A percentile compares a stretch with the other conserved stretches of the same genome.
Evolutionary conservation across 805 yeast species (phyloP).

Genomic region (Kuraishia floccosa): DNA sequence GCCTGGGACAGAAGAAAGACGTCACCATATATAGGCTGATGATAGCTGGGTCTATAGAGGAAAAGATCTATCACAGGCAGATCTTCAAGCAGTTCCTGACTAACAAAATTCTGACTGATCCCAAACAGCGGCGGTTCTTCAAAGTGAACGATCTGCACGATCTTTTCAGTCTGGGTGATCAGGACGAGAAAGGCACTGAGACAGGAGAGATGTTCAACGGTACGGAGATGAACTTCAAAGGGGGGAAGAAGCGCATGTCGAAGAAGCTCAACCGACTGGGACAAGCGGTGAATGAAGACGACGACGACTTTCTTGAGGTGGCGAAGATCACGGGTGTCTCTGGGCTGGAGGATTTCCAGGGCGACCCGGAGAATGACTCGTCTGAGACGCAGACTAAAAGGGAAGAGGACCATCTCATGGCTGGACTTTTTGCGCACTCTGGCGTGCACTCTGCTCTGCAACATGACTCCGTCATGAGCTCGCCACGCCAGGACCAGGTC

Average conservation of each 20-base stretch:
- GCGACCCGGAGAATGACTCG: constrained; percentile 32
- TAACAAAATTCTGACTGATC: constrained; percentile 89
- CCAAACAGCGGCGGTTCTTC: constrained; percentile 87
- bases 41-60: constrained; percentile 94
- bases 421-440: constrained; percentile 59
- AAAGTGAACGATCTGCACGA: constrained; percentile 89
- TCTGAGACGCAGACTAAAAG: constrained; percentile 7
- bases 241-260: constrained; percentile 21
- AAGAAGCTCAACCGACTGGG: constrained; percentile 13
- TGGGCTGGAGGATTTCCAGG: constrained; percentile 52
- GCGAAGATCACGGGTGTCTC: constrained; percentile 64
- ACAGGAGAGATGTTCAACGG: constrained; percentile 55
- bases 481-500: constrained; percentile 37
- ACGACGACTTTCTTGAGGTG: constrained; percentile 61
- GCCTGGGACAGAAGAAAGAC: constrained; percentile 88
- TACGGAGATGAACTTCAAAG: constrained; percentile 24
- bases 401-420: constrained; percentile 61
- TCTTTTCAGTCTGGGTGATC: constrained; percentile 76
- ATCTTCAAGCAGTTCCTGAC: constrained; percentile 91
- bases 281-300: constrained; percentile 21
- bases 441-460: constrained; percentile 66
- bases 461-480: constrained; percentile 67
- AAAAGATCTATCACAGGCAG: constrained; percentile 92
- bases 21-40: constrained; percentile 84
- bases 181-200: constrained; percentile 51